phyloP scores from a whole-genome alignment of 164 flowering plant species.

The Liriodendron chinense region DNA sequence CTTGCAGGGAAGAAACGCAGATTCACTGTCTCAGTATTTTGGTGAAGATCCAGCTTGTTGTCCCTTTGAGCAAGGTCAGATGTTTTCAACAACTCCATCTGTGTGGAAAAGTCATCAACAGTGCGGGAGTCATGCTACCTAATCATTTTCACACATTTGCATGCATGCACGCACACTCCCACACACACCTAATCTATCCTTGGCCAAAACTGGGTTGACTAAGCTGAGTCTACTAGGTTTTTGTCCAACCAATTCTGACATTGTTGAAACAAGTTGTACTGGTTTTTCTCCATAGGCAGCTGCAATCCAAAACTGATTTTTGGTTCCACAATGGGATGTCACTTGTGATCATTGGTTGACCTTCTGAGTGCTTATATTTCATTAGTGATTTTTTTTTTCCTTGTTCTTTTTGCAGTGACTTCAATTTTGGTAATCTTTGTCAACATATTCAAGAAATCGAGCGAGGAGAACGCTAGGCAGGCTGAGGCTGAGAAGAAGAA shows the following conservation, averaged over 20 bases:
- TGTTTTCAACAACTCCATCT: not conserved
- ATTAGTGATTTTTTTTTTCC: not conserved
- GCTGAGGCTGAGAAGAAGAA: slow-evolving; percentile 91
- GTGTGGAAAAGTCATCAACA: no score
- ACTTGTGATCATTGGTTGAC: not conserved
- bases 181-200: not conserved
- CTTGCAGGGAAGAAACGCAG: slow-evolving; percentile 94
- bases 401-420: slow-evolving; percentile 61
- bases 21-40: slow-evolving; percentile 89
- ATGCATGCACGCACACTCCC: not conserved
- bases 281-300: not conserved
- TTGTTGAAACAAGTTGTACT: not conserved
- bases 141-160: no score
- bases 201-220: not conserved
- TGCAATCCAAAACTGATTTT: not conserved
- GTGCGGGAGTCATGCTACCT: no score
- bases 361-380: not conserved
- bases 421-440: slow-evolving; percentile 76
- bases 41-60: slow-evolving; percentile 99
- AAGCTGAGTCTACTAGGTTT: no score
- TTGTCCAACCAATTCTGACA: not conserved
- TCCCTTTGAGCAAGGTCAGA: slow-evolving; percentile 96
- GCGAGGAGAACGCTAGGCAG: slow-evolving; percentile 77
- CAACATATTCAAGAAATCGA: slow-evolving; percentile 80
- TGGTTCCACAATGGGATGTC: not conserved